Conservation (phyloP, 495 filamentous ascomycete genomes). For the Aspergillus nidulans region DNA sequence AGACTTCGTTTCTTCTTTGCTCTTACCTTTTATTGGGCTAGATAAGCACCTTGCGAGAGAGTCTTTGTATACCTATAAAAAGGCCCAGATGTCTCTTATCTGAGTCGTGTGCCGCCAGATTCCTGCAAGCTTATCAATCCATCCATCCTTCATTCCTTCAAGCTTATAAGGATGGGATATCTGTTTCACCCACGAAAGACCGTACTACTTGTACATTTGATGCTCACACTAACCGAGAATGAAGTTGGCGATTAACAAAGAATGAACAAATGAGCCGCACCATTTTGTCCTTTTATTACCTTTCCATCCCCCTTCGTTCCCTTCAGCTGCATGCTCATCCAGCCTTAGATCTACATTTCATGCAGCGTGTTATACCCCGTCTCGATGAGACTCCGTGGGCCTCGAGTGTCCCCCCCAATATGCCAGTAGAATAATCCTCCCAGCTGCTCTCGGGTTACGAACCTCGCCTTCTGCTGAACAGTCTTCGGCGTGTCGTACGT, state of each 20-base stretch:
- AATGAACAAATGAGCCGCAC: background rate
- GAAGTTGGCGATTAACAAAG: background rate
- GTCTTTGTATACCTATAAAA: background rate
- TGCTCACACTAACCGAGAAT: background rate
- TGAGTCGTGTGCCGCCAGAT: background rate
- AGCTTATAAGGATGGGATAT: background rate
- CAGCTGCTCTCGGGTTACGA: conserved; percentile 68
- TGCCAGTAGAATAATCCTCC: conserved; percentile 92
- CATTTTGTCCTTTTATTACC: background rate
- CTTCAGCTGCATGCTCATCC: background rate
- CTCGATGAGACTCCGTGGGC: conserved; percentile 66
- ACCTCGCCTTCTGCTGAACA: conserved; percentile 80
- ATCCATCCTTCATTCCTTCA: background rate
- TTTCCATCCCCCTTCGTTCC: background rate
- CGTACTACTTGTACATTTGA: background rate
- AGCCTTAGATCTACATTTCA: conserved; percentile 33
- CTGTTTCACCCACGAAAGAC: background rate
- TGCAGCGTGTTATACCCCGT: conserved; percentile 71
- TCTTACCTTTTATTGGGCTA: background rate
- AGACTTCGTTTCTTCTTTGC: background rate
- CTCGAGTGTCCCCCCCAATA: conserved; percentile 71
- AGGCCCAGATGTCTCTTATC: background rate
- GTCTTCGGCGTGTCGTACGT: conserved; percentile 82
- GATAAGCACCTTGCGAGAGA: conserved; percentile 1
- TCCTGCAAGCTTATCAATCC: conserved; percentile 7